Percentiles rank a stretch among this genome's conserved stretches.
Conservation (phyloP, 345 rosid genomes). For the Draba incana region DNA sequence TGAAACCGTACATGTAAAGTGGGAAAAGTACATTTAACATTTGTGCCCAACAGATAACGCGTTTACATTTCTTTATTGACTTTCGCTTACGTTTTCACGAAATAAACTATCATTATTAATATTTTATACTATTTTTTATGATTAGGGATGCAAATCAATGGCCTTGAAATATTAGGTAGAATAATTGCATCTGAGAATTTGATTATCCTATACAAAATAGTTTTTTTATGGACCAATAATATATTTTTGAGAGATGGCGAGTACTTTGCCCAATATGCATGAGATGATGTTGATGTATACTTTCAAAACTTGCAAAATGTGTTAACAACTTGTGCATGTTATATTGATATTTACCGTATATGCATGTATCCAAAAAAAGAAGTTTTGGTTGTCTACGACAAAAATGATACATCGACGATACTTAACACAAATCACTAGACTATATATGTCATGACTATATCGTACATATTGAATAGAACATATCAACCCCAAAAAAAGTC, state of each 20-base stretch:
- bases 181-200: neutral
- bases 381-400: too few relatives aligned
- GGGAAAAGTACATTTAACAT: constrained; percentile 31
- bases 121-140: neutral
- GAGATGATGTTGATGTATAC: neutral
- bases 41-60: constrained; percentile 35
- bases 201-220: neutral
- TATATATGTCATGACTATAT: too few relatives aligned
- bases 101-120: neutral
- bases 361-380: too few relatives aligned
- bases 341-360: too few relatives aligned
- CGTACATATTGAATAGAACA: too few relatives aligned
- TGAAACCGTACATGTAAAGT: constrained; percentile 40
- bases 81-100: constrained; percentile 24
- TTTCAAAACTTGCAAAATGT: too few relatives aligned
- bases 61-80: constrained; percentile 31
- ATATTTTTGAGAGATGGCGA: neutral
- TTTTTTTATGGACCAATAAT: neutral
- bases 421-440: too few relatives aligned
- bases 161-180: neutral
- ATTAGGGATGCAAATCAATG: neutral
- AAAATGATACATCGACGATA: too few relatives aligned
- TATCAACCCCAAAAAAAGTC: too few relatives aligned
- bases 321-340: too few relatives aligned
- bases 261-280: neutral